Evolutionary conservation across 1,139 yeast genomes (phyloP).

Genomic region (Taiozyma sp.): DNA sequence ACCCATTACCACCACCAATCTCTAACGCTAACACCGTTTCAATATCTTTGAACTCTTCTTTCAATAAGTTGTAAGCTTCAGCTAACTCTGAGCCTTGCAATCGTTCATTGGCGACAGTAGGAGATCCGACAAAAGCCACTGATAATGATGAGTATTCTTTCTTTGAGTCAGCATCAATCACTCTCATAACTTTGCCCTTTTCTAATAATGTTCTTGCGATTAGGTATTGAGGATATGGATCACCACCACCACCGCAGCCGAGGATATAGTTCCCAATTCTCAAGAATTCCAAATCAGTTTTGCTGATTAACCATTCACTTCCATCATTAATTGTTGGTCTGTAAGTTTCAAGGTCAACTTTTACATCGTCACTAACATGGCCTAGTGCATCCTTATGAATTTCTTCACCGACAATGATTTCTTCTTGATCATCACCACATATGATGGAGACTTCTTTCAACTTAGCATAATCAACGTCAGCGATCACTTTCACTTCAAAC

Average conservation of each 20-base stretch:
- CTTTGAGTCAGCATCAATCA: constrained; percentile 31
- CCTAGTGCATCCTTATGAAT: constrained; percentile 11
- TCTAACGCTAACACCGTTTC: constrained; percentile 33
- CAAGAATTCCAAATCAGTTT: constrained; percentile 36
- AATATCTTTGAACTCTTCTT: constrained; percentile 25
- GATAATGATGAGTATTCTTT: constrained; percentile 29
- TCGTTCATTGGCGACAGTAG: constrained; percentile 40
- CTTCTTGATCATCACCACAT: neutral
- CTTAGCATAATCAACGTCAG: constrained; percentile 34
- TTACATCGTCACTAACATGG: constrained; percentile 10
- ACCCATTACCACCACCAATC: constrained; percentile 43
- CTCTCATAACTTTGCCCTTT: constrained; percentile 30
- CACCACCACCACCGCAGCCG: constrained; percentile 48
- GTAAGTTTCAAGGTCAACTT: constrained; percentile 26
- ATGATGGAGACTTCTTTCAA: constrained; percentile 4
- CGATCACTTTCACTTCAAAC: constrained; percentile 34
- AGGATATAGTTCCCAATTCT: constrained; percentile 39
- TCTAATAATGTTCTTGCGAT: constrained; percentile 31
- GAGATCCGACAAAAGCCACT: constrained; percentile 42
- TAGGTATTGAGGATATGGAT: constrained; percentile 37
- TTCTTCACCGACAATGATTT: constrained; percentile 4
- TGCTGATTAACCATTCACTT: constrained; percentile 36
- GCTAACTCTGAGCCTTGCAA: constrained; percentile 28
- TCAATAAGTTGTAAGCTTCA: constrained; percentile 16
- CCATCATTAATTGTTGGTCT: constrained; percentile 30